Percentiles rank a stretch among this genome's conserved stretches.
phyloP scores from a whole-genome alignment of 305 asterid genomes.

The Fraxinus sp. region DNA sequence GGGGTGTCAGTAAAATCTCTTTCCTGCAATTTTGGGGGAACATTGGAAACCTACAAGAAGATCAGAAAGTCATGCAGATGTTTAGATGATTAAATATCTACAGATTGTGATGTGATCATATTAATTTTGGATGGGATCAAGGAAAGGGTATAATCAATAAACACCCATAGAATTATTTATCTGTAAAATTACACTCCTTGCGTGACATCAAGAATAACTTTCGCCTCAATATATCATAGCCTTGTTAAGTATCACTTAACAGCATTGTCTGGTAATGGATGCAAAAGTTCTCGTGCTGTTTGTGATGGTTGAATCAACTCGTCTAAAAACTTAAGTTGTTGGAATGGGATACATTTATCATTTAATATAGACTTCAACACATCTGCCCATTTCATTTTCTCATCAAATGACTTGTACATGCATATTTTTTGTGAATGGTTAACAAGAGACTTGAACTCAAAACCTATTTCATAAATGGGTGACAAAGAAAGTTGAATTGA shows the following conservation, averaged over 20 bases:
- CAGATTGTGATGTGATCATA: neutral
- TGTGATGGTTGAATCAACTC: neutral
- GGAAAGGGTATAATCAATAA: neutral
- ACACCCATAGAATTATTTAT: neutral
- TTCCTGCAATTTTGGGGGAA: constrained; percentile 38
- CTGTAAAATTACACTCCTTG: constrained; percentile 14
- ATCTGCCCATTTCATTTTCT: neutral
- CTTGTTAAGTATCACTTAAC: neutral
- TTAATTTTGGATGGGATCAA: neutral
- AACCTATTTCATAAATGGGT: neutral
- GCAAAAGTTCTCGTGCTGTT: neutral
- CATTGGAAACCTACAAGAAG: constrained; percentile 23
- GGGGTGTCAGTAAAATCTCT: constrained; percentile 64
- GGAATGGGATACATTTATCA: neutral
- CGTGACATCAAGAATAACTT: neutral
- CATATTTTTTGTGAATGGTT: neutral
- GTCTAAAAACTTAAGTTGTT: neutral
- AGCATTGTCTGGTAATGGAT: constrained; percentile 1
- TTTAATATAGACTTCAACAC: neutral
- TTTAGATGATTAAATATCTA: neutral
- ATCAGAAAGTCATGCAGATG: neutral
- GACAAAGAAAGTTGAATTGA: neutral
- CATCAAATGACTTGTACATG: neutral
- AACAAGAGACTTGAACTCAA: neutral
- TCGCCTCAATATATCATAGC: neutral